Evolutionary conservation across 805 yeast species (phyloP).

Genomic region (Torulaspora indica): DNA sequence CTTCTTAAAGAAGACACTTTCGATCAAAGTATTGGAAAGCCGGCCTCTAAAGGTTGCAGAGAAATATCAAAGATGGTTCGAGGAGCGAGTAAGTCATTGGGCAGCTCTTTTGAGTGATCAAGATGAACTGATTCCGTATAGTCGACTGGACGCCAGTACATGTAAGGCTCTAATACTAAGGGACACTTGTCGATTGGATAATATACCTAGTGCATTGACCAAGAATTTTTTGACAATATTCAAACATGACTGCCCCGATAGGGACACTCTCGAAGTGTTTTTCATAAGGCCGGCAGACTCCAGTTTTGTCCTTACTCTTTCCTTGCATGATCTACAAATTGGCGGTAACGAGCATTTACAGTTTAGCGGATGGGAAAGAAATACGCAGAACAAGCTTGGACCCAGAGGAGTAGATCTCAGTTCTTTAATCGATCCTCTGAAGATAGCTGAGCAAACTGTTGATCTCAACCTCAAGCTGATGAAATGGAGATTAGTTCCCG

Average conservation of each 20-base stretch:
- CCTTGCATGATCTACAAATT: constrained; percentile 9
- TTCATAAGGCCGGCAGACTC: constrained; percentile 38
- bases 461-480: constrained; percentile 85
- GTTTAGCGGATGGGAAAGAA: constrained; percentile 88
- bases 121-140: constrained; percentile 19
- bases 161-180: constrained; percentile 36
- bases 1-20: constrained; percentile 33
- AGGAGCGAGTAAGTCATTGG: constrained; percentile 23
- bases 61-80: constrained; percentile 19
- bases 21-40: constrained; percentile 8
- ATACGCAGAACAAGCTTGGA: constrained; percentile 61
- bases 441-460: constrained; percentile 85
- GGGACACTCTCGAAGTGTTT: constrained; percentile 36
- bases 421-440: constrained; percentile 70
- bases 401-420: constrained; percentile 85
- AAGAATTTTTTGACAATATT: constrained; percentile 55
- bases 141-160: constrained; percentile 6
- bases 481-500: constrained; percentile 96
- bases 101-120: constrained; percentile 28
- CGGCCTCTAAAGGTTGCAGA: not conserved
- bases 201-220: constrained; percentile 48
- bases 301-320: constrained; percentile 32
- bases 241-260: constrained; percentile 33
- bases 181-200: constrained; percentile 37
- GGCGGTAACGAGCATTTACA: constrained; percentile 34